Conservation (phyloP, 208 protist genomes). For the Spongospora subterranea region DNA sequence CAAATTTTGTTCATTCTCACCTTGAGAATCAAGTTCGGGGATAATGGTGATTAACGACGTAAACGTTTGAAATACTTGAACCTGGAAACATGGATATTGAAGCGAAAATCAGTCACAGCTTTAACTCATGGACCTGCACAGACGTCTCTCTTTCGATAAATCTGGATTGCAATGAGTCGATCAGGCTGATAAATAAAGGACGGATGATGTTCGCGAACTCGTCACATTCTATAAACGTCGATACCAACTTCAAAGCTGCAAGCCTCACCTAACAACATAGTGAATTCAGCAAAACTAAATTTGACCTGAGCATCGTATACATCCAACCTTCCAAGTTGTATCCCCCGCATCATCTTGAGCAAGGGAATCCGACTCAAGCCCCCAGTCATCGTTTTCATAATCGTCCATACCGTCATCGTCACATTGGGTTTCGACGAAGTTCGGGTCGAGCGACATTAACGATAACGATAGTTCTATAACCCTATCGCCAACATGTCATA, state of each 20-base stretch:
- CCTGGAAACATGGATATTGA: not conserved
- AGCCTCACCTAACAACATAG: not conserved
- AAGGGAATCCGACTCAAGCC: not conserved
- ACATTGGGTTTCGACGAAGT: not conserved
- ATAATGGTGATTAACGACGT: too few species aligned
- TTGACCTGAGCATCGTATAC: not conserved
- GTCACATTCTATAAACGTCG: not conserved
- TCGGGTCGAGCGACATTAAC: slow-evolving; percentile 34
- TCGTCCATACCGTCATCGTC: not conserved
- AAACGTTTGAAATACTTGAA: not conserved
- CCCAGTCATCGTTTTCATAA: slow-evolving; percentile 24
- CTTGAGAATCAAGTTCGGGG: too few species aligned
- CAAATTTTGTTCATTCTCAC: too few species aligned
- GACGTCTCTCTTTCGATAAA: not conserved
- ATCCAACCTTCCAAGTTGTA: slow-evolving; percentile 37
- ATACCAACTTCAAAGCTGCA: not conserved
- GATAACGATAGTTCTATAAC: not conserved
- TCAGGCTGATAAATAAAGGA: not conserved
- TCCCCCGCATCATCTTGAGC: not conserved
- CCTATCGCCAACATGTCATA: not conserved
- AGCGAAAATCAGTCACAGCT: too few species aligned
- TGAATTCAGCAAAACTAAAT: not conserved
- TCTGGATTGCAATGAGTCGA: not conserved
- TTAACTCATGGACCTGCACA: not conserved
- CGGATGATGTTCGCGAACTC: not conserved